These are phyloP conservation scores for Exophiala oligosperma DNA, from an alignment of 2,329 filamentous ascomycete species.

Conservation along the genomic window DNA sequence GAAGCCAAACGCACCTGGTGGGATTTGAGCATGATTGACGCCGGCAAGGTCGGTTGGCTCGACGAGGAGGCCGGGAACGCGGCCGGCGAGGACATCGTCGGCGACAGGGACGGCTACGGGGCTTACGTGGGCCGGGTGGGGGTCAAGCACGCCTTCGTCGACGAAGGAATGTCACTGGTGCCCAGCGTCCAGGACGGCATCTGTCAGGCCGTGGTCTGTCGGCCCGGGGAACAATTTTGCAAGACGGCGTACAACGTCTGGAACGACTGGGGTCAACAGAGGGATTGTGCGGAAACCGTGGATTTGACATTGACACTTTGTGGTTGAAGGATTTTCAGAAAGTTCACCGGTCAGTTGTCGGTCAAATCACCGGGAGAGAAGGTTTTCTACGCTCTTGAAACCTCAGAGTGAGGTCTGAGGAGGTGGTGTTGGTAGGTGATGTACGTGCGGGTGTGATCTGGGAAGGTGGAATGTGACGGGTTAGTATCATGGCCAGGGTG, in stretches of 20 bases:
- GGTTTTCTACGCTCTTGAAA: no score
- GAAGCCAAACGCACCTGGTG: conserved; percentile 10
- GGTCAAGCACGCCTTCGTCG: conserved; percentile 11
- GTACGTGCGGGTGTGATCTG: no score
- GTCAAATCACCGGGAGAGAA: no score
- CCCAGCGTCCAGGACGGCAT: conserved; percentile 7
- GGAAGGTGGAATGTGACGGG: no score
- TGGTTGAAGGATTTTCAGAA: background rate
- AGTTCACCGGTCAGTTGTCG: no score
- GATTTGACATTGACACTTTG: conserved; percentile 15
- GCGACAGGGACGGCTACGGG: conserved; percentile 10
- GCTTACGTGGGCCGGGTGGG: conserved; percentile 8
- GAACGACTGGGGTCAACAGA: conserved; percentile 16
- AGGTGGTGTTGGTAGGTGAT: no score
- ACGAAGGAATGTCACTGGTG: conserved; percentile 12
- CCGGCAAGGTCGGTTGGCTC: conserved; percentile 9
- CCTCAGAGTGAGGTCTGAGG: no score
- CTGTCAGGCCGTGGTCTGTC: conserved; percentile 7
- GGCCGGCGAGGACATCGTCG: conserved; percentile 5
- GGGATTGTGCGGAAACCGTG: conserved; percentile 11
- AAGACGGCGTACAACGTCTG: conserved; percentile 13
- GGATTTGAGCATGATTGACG: conserved; percentile 23
- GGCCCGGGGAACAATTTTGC: conserved; percentile 13
- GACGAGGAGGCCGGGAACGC: background rate
- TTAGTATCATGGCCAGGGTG: no score